phyloP scores from a whole-genome alignment of 345 rosid species.

The Stellera chamaejasme region DNA sequence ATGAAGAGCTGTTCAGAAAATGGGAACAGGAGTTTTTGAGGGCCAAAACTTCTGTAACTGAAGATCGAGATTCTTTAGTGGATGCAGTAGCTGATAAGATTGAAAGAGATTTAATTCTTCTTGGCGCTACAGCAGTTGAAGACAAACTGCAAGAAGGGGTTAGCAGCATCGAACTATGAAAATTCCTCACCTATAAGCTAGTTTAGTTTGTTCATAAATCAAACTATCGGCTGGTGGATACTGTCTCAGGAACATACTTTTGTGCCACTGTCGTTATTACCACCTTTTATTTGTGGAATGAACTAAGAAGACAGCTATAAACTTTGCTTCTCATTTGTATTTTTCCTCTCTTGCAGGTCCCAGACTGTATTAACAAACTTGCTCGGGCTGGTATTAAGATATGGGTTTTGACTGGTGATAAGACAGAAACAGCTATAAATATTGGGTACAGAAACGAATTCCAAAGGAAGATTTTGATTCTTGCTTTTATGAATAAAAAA shows the following conservation, averaged over 20 bases:
- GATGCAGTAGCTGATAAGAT: slow-evolving; percentile 50
- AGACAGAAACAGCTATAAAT: slow-evolving; percentile 76
- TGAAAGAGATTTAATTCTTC: slow-evolving; percentile 59
- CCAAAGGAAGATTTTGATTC: neutral
- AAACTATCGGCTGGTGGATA: neutral
- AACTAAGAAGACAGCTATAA: neutral
- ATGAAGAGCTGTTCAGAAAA: slow-evolving; percentile 38
- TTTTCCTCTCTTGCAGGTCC: slow-evolving; percentile 41
- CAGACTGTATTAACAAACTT: slow-evolving; percentile 60
- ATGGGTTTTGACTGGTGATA: slow-evolving; percentile 87
- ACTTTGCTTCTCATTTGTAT: neutral
- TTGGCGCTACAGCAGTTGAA: slow-evolving; percentile 86
- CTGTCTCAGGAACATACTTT: neutral
- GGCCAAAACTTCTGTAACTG: slow-evolving; percentile 43
- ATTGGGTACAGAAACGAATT: slow-evolving; percentile 44
- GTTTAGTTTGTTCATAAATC: neutral
- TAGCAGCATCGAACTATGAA: slow-evolving; percentile 16
- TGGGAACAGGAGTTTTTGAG: slow-evolving; percentile 54
- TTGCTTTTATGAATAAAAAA: slow-evolving; percentile 4
- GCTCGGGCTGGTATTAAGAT: slow-evolving; percentile 59
- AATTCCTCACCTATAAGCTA: neutral
- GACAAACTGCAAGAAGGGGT: slow-evolving; percentile 85
- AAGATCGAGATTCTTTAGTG: slow-evolving; percentile 38
- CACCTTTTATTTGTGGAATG: neutral
- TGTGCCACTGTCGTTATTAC: neutral